phyloP scores from a whole-genome alignment of 2,329 filamentous ascomycete species.

The Diaporthe sp. region DNA sequence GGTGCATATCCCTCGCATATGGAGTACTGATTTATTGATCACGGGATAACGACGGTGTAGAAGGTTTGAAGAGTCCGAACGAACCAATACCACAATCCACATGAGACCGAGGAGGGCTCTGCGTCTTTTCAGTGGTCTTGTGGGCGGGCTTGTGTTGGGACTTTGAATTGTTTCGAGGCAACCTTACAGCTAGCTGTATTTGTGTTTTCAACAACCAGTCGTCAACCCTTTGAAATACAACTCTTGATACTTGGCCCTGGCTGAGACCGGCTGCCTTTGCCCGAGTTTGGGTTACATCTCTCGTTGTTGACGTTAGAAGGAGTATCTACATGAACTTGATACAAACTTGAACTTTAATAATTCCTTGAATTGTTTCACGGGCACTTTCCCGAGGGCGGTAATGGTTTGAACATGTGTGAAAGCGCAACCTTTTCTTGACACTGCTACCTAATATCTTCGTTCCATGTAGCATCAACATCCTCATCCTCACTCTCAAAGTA shows the following conservation, averaged over 20 bases:
- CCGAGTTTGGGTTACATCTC: no score
- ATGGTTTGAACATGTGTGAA: not conserved
- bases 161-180: no score
- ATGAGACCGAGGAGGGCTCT: not conserved
- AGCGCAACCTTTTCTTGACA: not conserved
- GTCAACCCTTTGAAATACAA: not conserved
- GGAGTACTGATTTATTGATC: not conserved
- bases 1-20: not conserved
- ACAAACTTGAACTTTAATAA: no score
- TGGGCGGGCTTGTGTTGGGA: no score
- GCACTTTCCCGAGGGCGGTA: not conserved
- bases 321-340: no score
- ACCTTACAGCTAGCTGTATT: no score
- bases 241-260: no score
- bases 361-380: not conserved
- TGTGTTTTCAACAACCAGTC: no score
- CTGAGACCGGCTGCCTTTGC: no score
- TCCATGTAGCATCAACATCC: not conserved
- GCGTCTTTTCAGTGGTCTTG: not conserved
- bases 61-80: not conserved
- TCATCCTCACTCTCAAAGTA: slow-evolving; percentile 18
- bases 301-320: no score
- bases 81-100: not conserved
- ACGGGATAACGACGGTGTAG: not conserved
- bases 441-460: not conserved